Conservation (phyloP, 768 basidiomycete genomes). For the Kwoniella newhampshirensis region DNA sequence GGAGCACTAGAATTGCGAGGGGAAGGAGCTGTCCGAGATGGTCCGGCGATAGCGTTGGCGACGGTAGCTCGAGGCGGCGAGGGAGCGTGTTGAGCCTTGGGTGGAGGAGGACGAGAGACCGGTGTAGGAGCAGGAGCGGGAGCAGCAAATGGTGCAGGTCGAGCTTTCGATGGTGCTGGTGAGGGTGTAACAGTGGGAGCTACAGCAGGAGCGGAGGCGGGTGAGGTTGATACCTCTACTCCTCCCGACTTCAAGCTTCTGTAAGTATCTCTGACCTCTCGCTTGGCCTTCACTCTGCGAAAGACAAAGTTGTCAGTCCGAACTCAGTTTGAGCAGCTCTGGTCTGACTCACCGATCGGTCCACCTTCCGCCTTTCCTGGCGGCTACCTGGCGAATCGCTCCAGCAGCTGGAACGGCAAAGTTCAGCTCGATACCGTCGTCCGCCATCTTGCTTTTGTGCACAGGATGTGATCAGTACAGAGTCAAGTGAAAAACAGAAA, state of each 20-base stretch:
- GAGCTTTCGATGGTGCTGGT: constrained; percentile 1
- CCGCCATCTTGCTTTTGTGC: constrained; percentile 44
- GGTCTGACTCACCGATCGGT: constrained; percentile 61
- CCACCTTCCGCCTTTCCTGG: constrained; percentile 55
- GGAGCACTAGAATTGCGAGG: constrained; percentile 1
- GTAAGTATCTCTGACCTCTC: constrained; percentile 14
- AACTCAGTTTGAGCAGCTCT: constrained; percentile 10
- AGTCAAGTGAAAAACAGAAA: background rate
- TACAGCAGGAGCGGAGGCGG: constrained; percentile 35
- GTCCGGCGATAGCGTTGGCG: constrained; percentile 13
- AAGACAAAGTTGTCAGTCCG: background rate
- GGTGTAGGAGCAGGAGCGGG: background rate
- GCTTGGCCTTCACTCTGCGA: constrained; percentile 59
- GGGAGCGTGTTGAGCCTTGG: background rate
- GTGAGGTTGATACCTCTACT: constrained; percentile 20
- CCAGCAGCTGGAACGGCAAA: constrained; percentile 55
- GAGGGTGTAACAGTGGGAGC: constrained; percentile 49
- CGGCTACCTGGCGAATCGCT: constrained; percentile 16
- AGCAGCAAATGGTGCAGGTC: constrained; percentile 8
- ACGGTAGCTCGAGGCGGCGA: constrained; percentile 5
- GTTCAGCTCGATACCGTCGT: constrained; percentile 75
- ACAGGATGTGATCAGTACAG: background rate
- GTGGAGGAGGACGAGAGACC: constrained; percentile 10
- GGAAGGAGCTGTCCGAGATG: constrained; percentile 11
- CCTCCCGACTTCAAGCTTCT: constrained; percentile 5